These are phyloP conservation scores for Populus pruinosa DNA, from an alignment of 345 rosid species.

Conservation along the genomic window DNA sequence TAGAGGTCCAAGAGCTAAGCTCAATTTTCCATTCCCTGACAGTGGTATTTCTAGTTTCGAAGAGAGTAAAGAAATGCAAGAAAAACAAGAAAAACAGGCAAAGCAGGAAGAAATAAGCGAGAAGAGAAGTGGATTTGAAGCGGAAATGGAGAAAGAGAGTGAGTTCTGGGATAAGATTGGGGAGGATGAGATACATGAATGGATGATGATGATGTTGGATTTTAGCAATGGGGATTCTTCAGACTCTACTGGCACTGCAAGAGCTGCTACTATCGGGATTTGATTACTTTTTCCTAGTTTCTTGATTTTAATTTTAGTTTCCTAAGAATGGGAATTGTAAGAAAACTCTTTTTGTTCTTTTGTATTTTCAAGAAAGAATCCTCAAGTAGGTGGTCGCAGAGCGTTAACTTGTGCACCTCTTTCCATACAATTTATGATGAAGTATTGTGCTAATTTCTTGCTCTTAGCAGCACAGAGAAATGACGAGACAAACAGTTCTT, in stretches of 20 bases:
- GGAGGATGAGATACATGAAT: conserved; percentile 43
- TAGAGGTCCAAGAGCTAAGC: conserved; percentile 47
- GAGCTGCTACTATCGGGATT: neutral
- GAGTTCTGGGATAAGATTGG: conserved; percentile 30
- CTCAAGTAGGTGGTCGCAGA: neutral
- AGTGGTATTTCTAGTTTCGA: neutral
- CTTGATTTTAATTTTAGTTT: neutral
- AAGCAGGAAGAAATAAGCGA: neutral
- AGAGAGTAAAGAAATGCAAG: conserved; percentile 18
- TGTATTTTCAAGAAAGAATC: conserved; percentile 1
- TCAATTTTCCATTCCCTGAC: conserved; percentile 58
- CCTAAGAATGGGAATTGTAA: neutral
- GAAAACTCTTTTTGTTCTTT: neutral
- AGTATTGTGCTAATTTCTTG: neutral
- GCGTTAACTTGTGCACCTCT: neutral
- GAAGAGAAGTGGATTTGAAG: neutral
- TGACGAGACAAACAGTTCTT: neutral
- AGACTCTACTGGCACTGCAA: conserved; percentile 49
- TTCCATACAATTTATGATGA: neutral
- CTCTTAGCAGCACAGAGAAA: neutral
- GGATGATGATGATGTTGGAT: conserved; percentile 68
- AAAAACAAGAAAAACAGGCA: neutral
- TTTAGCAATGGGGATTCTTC: conserved; percentile 47
- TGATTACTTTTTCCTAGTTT: neutral
- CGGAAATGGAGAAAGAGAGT: conserved; percentile 10